phyloP scores from a whole-genome alignment of 73 alveolate genomes.

The Paramecium tetraurelia region DNA sequence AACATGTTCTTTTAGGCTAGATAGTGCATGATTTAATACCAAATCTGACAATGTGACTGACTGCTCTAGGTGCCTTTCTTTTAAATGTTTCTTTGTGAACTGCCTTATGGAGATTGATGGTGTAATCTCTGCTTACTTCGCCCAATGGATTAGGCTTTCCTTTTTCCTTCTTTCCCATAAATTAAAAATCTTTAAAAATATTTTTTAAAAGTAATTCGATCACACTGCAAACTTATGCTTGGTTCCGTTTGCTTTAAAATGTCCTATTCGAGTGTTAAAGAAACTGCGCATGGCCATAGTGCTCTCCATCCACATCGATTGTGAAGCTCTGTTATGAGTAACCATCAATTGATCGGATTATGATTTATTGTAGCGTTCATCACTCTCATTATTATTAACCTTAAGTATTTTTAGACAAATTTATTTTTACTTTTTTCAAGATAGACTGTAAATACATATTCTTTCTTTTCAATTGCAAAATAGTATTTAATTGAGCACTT shows the following conservation, averaged over 20 bases:
- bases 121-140: slow-evolving; percentile 87
- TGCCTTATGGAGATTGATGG: slow-evolving; percentile 89
- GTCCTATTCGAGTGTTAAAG: slow-evolving; percentile 24
- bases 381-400: slow-evolving; percentile 23
- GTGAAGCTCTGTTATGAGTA: not conserved
- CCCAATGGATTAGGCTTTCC: slow-evolving; percentile 54
- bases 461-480: slow-evolving; percentile 9
- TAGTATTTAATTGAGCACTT: not conserved
- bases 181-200: not conserved
- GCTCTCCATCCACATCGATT: slow-evolving; percentile 30
- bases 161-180: slow-evolving; percentile 46
- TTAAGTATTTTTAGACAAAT: not conserved
- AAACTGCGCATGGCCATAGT: slow-evolving; percentile 28
- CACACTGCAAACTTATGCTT: not conserved
- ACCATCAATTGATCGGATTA: not conserved
- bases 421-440: not conserved
- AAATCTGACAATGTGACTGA: slow-evolving; percentile 85
- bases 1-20: slow-evolving; percentile 82
- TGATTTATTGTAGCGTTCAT: not conserved
- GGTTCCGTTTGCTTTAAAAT: not conserved
- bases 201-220: not conserved
- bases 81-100: slow-evolving; percentile 89
- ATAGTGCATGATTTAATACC: slow-evolving; percentile 1
- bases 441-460: slow-evolving; percentile 35
- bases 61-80: slow-evolving; percentile 94